Base-by-base conservation (phyloP, 179 eudicot species). In the Gypsophila paniculata region DNA sequence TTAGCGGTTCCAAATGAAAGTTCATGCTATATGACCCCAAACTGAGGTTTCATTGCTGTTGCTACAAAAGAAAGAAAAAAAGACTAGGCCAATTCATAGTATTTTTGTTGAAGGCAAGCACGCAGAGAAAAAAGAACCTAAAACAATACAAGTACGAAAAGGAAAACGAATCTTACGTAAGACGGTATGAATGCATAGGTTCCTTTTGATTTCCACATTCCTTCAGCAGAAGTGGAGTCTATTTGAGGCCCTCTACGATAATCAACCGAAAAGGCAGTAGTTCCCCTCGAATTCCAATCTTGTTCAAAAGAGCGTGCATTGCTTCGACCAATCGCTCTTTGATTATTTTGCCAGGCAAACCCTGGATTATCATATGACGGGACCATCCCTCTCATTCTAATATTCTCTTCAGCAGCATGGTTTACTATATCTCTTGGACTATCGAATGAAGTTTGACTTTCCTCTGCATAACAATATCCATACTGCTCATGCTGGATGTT, bases 161-260 rank as follows among this genome's bases (percentile, higher is more conserved):
- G 65, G 64, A 57, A 36, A 67, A 48, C 38, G 48, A 66, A 52
- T 49, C 23, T 68, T 82, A 82, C 85, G 58, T 32, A 71, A 44
- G 49, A 51, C 51, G 86, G 86, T 25, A 82, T 65, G 71, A 69
- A 81, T 14, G 74, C 58, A 52, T 81, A 77, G 6, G 80, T 76
- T 67, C 81, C 88, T 61, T 80, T 70, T 9, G 77, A 72, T 46
- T 42, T 69, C 58, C 64, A 23, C 8, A 23, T 55, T 36, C 36
- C 53, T 64, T 52, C 52, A 51, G 9, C 46, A 51, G 44, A 51
- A 51, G 58, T 38, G 17, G 60, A 14, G 26, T 23, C 32, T 18
- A 26, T 39, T 21, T 4, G 39, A 17, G 19, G 25, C 23, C 61
- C 25, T 9, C 57, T 25, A 17, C 29, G 44, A 15, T 19, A 2